A percentile compares a stretch with the other conserved stretches of the same genome.
Evolutionary conservation across 1,284 basidiomycete genomes (phyloP).

Genomic region (Gymnopus androsaceus): DNA sequence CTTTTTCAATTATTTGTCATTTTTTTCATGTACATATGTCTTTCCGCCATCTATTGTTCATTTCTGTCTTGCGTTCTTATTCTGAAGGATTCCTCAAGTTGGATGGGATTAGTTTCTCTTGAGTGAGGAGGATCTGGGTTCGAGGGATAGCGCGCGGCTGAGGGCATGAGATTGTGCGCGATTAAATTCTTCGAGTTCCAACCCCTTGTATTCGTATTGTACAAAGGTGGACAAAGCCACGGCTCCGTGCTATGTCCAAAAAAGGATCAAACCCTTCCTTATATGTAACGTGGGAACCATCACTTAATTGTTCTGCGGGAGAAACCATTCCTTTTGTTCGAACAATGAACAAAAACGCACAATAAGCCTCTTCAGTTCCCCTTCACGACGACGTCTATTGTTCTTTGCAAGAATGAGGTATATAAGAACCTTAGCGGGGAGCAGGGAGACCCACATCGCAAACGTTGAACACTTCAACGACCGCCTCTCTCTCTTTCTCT

Average conservation of each 20-base stretch:
- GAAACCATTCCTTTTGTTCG: not conserved
- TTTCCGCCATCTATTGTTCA: not conserved
- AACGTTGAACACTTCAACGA: not conserved
- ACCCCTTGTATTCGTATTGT: no score
- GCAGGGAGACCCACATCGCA: not conserved
- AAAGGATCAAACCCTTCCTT: no score
- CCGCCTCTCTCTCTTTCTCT: not conserved
- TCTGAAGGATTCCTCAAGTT: no score
- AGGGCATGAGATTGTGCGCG: no score
- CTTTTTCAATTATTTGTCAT: not conserved
- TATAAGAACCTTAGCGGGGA: not conserved
- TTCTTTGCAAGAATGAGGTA: not conserved
- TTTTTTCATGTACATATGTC: not conserved
- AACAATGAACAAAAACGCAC: not conserved
- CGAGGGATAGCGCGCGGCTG: no score
- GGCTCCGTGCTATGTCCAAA: no score
- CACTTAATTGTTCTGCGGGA: not conserved
- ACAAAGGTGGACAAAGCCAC: no score
- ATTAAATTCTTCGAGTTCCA: no score
- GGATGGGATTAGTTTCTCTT: no score
- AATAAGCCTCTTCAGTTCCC: not conserved
- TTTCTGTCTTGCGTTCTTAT: no score
- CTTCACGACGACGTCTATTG: not conserved
- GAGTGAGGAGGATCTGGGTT: no score
- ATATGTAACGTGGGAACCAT: no score